Evolutionary conservation across 2,329 filamentous ascomycete genomes (phyloP).

Genomic region (Byssochlamys sp.): DNA sequence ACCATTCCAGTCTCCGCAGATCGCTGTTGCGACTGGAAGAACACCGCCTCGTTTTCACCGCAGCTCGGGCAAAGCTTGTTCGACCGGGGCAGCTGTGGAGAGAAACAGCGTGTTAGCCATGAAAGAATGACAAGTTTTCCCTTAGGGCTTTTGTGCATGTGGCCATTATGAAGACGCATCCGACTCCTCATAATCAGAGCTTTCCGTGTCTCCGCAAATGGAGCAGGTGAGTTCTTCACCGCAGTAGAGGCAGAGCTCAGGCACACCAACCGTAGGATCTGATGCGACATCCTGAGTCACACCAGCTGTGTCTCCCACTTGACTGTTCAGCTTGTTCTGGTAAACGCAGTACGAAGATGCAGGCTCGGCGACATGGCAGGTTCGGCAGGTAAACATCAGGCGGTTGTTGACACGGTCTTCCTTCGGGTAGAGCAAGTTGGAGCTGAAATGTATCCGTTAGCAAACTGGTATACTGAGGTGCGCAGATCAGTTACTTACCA

Average conservation of each 20-base stretch:
- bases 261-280: conserved; percentile 90
- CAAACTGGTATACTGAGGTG: background rate
- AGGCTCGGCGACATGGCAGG: conserved; percentile 81
- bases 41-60: conserved; percentile 80
- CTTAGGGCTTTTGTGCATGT: conserved; percentile 4
- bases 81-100: conserved; percentile 70
- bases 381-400: conserved; percentile 91
- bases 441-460: conserved; percentile 43
- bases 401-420: conserved; percentile 77
- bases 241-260: conserved; percentile 49
- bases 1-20: conserved; percentile 98
- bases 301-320: conserved; percentile 87
- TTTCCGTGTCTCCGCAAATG: conserved; percentile 27
- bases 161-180: conserved; percentile 5
- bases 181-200: background rate
- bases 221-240: conserved; percentile 48
- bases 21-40: conserved; percentile 97
- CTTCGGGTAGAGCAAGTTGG: conserved; percentile 95
- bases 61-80: conserved; percentile 79
- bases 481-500: conserved; percentile 47
- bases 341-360: conserved; percentile 86
- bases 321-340: conserved; percentile 84
- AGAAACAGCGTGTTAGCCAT: conserved; percentile 23
- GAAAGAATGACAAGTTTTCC: conserved; percentile 3
- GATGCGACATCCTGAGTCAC: conserved; percentile 94